A percentile compares a stretch with the other conserved stretches of the same genome.
Evolutionary conservation across 345 rosid genomes (phyloP).

Genomic region (Acer saccharum): DNA sequence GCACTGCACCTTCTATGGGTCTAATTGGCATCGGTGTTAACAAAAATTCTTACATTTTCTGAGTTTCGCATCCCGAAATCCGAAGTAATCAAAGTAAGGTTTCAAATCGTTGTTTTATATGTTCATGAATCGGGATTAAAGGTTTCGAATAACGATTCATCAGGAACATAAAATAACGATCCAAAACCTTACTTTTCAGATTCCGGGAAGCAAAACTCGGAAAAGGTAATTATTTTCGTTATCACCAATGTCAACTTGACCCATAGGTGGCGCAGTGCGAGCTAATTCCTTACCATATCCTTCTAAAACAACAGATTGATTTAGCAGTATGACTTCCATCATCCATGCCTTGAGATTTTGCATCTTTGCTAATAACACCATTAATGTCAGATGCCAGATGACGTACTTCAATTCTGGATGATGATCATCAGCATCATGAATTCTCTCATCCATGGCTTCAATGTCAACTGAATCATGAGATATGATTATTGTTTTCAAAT

Average conservation of each 20-base stretch:
- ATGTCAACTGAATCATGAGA: no score
- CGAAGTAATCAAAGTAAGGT: constrained; percentile 52
- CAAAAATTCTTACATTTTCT: constrained; percentile 62
- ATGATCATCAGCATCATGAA: neutral
- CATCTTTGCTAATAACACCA: no score
- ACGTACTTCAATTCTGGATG: constrained; percentile 22
- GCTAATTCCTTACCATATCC: no score
- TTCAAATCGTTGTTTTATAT: no score
- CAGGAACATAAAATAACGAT: no score
- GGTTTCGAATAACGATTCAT: neutral
- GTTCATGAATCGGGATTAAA: no score
- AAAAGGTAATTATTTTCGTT: constrained; percentile 57
- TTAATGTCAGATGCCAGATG: neutral
- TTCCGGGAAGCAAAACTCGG: constrained; percentile 57
- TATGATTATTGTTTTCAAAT: neutral
- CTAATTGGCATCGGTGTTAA: constrained; percentile 61
- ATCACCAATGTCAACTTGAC: constrained; percentile 64
- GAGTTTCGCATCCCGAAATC: constrained; percentile 64
- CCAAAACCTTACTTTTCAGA: neutral
- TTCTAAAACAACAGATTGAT: no score
- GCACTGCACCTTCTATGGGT: constrained; percentile 57
- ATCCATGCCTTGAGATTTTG: no score
- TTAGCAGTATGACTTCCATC: no score
- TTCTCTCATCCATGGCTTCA: no score
- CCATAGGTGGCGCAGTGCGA: constrained; percentile 49